Percentiles rank a stretch among this genome's conserved stretches.
These are phyloP conservation scores for Fallopia convolvulus DNA, from an alignment of 148 eudicot genomes.

Conservation along the genomic window DNA sequence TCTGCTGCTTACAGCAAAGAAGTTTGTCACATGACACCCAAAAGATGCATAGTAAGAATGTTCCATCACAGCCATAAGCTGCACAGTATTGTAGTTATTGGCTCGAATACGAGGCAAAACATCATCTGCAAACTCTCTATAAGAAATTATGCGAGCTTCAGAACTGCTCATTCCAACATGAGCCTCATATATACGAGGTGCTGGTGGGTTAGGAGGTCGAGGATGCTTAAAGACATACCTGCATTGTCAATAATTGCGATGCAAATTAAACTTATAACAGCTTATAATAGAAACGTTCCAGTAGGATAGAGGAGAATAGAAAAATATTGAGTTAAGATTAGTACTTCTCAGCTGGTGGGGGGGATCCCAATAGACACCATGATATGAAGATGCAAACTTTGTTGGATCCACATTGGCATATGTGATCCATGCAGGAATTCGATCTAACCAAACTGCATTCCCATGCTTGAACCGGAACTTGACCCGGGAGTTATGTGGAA, in stretches of 20 bases:
- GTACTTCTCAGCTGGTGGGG: constrained; percentile 77
- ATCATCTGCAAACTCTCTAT: constrained; percentile 87
- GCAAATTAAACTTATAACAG: not conserved
- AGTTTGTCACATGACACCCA: constrained; percentile 94
- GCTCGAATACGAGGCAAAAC: constrained; percentile 85
- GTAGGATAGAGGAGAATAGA: too few relatives aligned
- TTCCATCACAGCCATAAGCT: constrained; percentile 98
- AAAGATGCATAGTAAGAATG: constrained; percentile 94
- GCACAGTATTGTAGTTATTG: constrained; percentile 90
- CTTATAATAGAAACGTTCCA: not conserved
- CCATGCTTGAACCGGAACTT: constrained; percentile 89
- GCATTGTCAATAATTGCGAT: constrained; percentile 15
- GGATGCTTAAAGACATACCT: constrained; percentile 77
- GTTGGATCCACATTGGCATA: constrained; percentile 82
- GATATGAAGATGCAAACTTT: constrained; percentile 80
- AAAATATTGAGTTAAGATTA: not conserved
- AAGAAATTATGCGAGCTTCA: constrained; percentile 81
- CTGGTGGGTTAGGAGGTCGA: constrained; percentile 67
- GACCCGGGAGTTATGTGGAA: constrained; percentile 80
- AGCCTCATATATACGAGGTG: constrained; percentile 91
- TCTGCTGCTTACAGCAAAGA: constrained; percentile 92
- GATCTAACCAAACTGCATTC: constrained; percentile 80
- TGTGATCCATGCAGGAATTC: constrained; percentile 93
- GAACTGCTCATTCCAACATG: constrained; percentile 99
- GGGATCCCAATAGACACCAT: constrained; percentile 97